phyloP scores from a whole-genome alignment of 352 stramenopile species.

The Pythium dissimile region DNA sequence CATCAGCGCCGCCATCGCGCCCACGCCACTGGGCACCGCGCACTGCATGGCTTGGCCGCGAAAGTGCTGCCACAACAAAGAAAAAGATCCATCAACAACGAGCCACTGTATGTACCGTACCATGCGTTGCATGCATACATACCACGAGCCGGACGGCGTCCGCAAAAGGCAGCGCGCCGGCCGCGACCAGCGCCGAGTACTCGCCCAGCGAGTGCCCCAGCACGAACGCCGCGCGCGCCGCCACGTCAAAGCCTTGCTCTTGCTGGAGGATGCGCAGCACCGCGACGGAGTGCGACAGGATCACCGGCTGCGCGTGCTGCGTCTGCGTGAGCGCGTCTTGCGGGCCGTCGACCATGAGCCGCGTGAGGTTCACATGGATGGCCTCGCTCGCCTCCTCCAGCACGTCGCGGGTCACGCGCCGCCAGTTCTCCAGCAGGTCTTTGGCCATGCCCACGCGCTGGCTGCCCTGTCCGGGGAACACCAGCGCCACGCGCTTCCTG shows the following conservation, averaged over 20 bases:
- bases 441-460: slow-evolving; percentile 77
- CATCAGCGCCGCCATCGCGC: slow-evolving; percentile 80
- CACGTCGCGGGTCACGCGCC: slow-evolving; percentile 41
- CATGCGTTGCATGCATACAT: background rate
- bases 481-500: slow-evolving; percentile 43
- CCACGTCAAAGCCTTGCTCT: slow-evolving; percentile 43
- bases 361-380: slow-evolving; percentile 48
- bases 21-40: slow-evolving; percentile 43
- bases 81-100: background rate
- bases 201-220: slow-evolving; percentile 85
- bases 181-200: slow-evolving; percentile 81
- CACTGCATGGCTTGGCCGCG: slow-evolving; percentile 71
- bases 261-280: slow-evolving; percentile 71
- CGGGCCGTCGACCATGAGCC: slow-evolving; percentile 58
- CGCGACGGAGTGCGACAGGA: slow-evolving; percentile 75
- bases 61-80: slow-evolving; percentile 32
- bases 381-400: slow-evolving; percentile 81
- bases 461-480: slow-evolving; percentile 85
- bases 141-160: slow-evolving; percentile 69
- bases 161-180: slow-evolving; percentile 55
- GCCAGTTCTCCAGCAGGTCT: slow-evolving; percentile 74
- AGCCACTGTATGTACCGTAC: background rate
- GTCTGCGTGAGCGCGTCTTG: slow-evolving; percentile 66
- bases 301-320: slow-evolving; percentile 68
- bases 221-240: slow-evolving; percentile 30